These are phyloP conservation scores for Microdochium nivale DNA, from an alignment of 2,329 filamentous ascomycete species.

Conservation along the genomic window DNA sequence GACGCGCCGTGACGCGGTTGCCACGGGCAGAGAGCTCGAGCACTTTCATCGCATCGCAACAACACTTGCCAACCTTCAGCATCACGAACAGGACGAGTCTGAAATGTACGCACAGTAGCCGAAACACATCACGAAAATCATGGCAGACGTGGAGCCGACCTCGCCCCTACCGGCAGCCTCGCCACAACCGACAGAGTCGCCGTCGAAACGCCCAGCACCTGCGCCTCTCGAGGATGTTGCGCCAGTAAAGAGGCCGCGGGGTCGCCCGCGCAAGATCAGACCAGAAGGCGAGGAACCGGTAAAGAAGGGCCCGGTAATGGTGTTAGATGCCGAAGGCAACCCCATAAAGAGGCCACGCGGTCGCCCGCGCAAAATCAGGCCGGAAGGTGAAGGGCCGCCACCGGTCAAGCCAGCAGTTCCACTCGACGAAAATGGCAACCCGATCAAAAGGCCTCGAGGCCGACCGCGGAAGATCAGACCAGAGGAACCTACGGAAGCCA, in stretches of 20 bases:
- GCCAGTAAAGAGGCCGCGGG: neutral
- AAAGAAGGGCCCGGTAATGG: too few species aligned
- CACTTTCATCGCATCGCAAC: too few species aligned
- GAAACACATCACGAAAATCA: neutral
- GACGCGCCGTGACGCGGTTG: neutral
- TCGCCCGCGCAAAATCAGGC: neutral
- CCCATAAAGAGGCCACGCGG: neutral
- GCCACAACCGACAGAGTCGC: neutral
- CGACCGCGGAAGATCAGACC: neutral
- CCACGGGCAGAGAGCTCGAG: too few species aligned
- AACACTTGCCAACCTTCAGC: too few species aligned
- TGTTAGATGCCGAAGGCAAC: neutral
- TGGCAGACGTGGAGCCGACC: neutral
- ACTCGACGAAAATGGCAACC: neutral
- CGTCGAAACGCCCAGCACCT: neutral
- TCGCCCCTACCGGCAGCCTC: neutral
- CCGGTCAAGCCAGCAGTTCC: neutral
- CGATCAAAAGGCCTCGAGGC: neutral
- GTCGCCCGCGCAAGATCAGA: neutral
- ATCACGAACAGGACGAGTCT: too few species aligned
- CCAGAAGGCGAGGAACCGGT: neutral
- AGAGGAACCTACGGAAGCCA: neutral
- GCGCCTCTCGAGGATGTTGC: neutral
- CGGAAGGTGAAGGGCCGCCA: neutral
- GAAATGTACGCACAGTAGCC: neutral